Evolutionary conservation across 1,284 basidiomycete species (phyloP).

Genomic region (Erythrobasidium hasegawianum): DNA sequence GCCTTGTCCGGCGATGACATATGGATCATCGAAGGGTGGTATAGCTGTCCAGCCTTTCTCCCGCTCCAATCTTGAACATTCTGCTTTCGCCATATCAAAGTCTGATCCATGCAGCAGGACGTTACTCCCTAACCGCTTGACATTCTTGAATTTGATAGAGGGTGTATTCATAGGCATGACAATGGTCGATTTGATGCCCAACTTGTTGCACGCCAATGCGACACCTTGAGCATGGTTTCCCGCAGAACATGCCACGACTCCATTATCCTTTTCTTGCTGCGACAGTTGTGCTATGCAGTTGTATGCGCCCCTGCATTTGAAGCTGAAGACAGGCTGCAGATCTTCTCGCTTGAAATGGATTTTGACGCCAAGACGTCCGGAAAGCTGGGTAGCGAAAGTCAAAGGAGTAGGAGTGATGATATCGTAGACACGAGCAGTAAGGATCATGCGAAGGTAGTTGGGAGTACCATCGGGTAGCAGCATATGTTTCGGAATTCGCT

Average conservation of each 20-base stretch:
- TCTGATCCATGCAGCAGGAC: conserved; percentile 87
- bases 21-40: conserved; percentile 95
- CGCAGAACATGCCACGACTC: conserved; percentile 95
- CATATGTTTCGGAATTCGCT: conserved; percentile 63
- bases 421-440: conserved; percentile 90
- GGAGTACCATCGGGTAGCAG: conserved; percentile 69
- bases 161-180: conserved; percentile 97
- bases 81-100: conserved; percentile 94
- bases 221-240: conserved; percentile 99
- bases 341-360: conserved; percentile 95
- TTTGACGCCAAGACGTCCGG: conserved; percentile 79
- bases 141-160: conserved; percentile 92
- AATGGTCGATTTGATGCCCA: conserved; percentile 91
- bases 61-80: conserved; percentile 79
- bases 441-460: conserved; percentile 89
- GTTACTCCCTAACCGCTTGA: conserved; percentile 85
- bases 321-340: conserved; percentile 95
- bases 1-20: conserved; percentile 95
- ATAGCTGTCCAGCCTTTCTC: conserved; percentile 81
- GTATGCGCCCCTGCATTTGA: conserved; percentile 97
- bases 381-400: conserved; percentile 78
- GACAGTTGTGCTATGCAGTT: conserved; percentile 94
- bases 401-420: conserved; percentile 76
- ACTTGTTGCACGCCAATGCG: conserved; percentile 79
- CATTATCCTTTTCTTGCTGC: conserved; percentile 90